Evolutionary conservation across 805 yeast genomes (phyloP).

Genomic region (Cyberlindnera meyerae): DNA sequence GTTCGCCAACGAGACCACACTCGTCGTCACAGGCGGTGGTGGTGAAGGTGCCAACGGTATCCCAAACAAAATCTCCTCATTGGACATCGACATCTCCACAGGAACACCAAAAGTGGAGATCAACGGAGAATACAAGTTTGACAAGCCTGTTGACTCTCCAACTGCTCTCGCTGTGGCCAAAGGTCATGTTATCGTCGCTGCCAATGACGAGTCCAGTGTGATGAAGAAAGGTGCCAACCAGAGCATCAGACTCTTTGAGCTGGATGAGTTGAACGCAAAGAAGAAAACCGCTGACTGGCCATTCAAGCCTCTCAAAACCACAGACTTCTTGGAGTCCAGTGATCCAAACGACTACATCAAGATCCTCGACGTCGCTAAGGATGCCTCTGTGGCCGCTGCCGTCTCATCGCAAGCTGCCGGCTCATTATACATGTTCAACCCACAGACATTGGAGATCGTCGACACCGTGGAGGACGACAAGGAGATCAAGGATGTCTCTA

Average conservation of each 20-base stretch:
- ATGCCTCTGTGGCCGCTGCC: conserved; percentile 60
- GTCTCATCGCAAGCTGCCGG: conserved; percentile 61
- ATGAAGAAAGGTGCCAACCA: conserved; percentile 60
- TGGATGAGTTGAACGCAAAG: conserved; percentile 4
- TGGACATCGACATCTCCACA: conserved; percentile 50
- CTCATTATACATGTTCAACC: conserved; percentile 55
- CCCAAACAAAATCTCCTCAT: conserved; percentile 73
- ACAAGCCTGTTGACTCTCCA: conserved; percentile 78
- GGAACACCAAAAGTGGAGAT: conserved; percentile 42
- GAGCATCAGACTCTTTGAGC: conserved; percentile 60
- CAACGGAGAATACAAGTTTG: conserved; percentile 56
- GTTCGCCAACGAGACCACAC: conserved; percentile 53
- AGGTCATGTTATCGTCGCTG: conserved; percentile 57
- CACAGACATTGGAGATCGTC: conserved; percentile 47
- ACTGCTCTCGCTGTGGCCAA: conserved; percentile 63
- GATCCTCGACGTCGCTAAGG: conserved; percentile 49
- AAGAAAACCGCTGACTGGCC: conserved; percentile 39
- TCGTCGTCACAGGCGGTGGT: conserved; percentile 89
- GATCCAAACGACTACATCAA: conserved; percentile 55
- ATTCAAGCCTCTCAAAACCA: conserved; percentile 55
- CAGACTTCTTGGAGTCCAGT: conserved; percentile 47
- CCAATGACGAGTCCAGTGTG: conserved; percentile 61
- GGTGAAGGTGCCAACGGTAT: conserved; percentile 91
- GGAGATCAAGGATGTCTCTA: conserved; percentile 59
- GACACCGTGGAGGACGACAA: conserved; percentile 43